Evolutionary conservation across 805 yeast species (phyloP), one percentile per base, ranked within the genome.

Genomic region (Hemisphaericaspora nanyangensis): DNA sequence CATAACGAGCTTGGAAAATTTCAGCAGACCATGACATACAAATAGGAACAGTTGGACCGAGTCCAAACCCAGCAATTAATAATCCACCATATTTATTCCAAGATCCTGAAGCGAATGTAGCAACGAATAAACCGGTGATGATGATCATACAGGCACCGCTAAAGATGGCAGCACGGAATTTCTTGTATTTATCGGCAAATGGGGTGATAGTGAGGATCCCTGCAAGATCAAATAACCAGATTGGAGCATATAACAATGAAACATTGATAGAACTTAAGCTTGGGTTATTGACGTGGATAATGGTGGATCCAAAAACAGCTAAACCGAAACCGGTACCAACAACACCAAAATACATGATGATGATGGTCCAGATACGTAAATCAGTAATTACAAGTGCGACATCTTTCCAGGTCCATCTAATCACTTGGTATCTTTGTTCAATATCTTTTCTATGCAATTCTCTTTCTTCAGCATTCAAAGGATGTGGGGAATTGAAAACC

Each of bases 261-360:
- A 88, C 78, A 42, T 80, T 67, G 49, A 88, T 83, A 2, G 87
- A 77, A 2, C 79, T 60, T 46, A 84, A 66, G 6, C 55, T 48
- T 2, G 91, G 82, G 55, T 85, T 79, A 46, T 82, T 79, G 4
- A 76, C 74, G 35, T 70, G 60, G 50, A 87, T 82, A 48, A 87
- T 76, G 7, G 91, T 80, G 3, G 95, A 81, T 5, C 90, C 95
- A 60, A 83, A 87, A 16, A 82, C 91, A 24, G 89, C 89, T 35
- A 87, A 65, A 24, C 95, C 96, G 52, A 74, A 81, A 1, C 96
- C 96, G n/a, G 87, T 79, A 34, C 95, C 96, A 18, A 87, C 95
- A 16, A 85, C 95, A 15, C 95, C 96, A 56, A 87, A 88, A 62
- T 87, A 87, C 95, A 87, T 87, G 63, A 87, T 68, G 32, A 85